Evolutionary conservation across 495 filamentous ascomycete species (phyloP).

Genomic region (Immersiella caudata): DNA sequence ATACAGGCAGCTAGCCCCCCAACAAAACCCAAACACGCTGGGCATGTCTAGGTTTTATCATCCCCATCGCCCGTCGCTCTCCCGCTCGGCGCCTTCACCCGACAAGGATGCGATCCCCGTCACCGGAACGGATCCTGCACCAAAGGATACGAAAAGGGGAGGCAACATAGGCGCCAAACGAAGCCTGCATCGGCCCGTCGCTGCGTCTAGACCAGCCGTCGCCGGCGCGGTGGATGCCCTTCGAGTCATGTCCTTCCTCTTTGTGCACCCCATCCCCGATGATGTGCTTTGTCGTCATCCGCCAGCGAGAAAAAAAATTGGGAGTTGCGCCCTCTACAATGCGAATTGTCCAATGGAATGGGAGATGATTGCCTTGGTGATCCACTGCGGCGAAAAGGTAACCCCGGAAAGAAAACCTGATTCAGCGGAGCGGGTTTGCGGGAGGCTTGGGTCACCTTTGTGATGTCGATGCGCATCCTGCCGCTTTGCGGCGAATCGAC

Average conservation of each 20-base stretch:
- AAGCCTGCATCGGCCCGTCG: not conserved
- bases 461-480: not conserved
- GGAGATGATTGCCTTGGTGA: not conserved
- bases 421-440: not conserved
- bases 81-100: not conserved
- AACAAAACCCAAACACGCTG: not conserved
- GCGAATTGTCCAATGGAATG: not conserved
- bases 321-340: no score
- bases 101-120: not conserved
- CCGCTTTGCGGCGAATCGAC: not conserved
- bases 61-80: no score
- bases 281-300: slow-evolving; percentile 13
- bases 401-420: not conserved
- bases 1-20: not conserved
- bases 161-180: not conserved
- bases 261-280: not conserved
- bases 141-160: not conserved
- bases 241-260: slow-evolving; percentile 2
- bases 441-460: not conserved
- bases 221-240: not conserved
- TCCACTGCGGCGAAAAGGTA: not conserved
- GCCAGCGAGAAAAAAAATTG: not conserved
- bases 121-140: not conserved
- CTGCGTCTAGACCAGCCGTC: not conserved
- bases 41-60: not conserved